Percentiles rank a stretch among this genome's conserved stretches.
Evolutionary conservation across 2,329 filamentous ascomycete species (phyloP).

Genomic region (Clarireedia hainanense): DNA sequence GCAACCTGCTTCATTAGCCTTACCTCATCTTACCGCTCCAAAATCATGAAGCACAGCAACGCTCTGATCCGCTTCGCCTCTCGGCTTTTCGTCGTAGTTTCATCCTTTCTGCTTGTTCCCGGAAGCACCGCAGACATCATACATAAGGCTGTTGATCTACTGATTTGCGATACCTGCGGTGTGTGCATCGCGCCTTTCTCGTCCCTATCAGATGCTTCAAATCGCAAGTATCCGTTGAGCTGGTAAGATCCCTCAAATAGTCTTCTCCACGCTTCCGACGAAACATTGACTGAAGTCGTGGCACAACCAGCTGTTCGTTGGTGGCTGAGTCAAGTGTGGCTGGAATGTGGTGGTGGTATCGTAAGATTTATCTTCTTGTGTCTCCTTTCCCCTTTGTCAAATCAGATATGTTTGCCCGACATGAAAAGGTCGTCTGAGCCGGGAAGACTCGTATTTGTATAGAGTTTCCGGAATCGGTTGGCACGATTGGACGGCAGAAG

Average conservation of each 20-base stretch:
- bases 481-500: background rate
- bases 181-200: background rate
- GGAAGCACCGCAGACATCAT: background rate
- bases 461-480: background rate
- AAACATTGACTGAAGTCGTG: slow-evolving; percentile 9
- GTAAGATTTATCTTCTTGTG: background rate
- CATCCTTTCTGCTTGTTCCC: background rate
- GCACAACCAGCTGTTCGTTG: slow-evolving; percentile 1
- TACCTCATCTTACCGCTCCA: background rate
- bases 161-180: background rate
- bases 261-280: slow-evolving; percentile 8
- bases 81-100: background rate
- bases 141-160: background rate
- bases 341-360: background rate
- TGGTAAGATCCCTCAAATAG: slow-evolving; percentile 1
- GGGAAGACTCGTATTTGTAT: background rate
- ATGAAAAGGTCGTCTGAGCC: background rate
- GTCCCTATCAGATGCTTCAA: background rate
- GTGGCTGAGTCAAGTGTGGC: slow-evolving; percentile 2
- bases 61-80: background rate
- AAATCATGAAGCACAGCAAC: background rate
- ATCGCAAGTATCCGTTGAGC: background rate
- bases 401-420: too few relatives aligned
- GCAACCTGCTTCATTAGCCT: too few relatives aligned
- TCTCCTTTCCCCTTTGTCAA: background rate